Conservation (phyloP, 768 basidiomycete species). For the Tubosaeta sp. region DNA sequence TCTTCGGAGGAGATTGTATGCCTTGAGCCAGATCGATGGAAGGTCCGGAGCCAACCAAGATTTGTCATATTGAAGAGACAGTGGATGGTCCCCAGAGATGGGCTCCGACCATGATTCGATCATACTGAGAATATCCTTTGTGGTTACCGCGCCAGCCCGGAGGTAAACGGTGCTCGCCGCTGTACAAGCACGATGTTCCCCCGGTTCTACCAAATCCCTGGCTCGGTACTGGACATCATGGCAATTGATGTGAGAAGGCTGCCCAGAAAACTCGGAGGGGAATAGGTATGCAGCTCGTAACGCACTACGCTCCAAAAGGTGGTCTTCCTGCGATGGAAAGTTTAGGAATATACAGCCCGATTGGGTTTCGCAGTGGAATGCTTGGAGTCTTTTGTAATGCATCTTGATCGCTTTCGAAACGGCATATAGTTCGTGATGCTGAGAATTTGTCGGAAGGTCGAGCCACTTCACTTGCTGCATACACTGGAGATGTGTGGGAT, state of each 20-base stretch:
- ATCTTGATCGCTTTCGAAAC: constrained; percentile 25
- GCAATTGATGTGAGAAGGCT: not conserved
- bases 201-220: constrained; percentile 4
- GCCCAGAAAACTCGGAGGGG: constrained; percentile 2
- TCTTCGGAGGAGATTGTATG: constrained; percentile 23
- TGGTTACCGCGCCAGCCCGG: not conserved
- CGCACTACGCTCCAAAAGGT: constrained; percentile 15
- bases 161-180: constrained; percentile 4
- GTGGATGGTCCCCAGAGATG: not conserved
- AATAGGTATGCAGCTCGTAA: not conserved
- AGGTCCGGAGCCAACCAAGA: constrained; percentile 24
- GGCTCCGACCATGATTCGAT: constrained; percentile 6
- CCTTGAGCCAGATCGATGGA: constrained; percentile 20
- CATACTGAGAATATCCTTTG: constrained; percentile 2
- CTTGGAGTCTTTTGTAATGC: constrained; percentile 15
- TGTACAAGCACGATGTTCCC: constrained; percentile 9
- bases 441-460: constrained; percentile 20
- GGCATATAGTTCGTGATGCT: constrained; percentile 27
- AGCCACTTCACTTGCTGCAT: constrained; percentile 40
- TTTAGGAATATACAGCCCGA: not conserved
- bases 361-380: constrained; percentile 6
- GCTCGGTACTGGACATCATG: constrained; percentile 5
- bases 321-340: constrained; percentile 3
- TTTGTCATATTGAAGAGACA: constrained; percentile 16
- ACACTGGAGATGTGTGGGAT: constrained; percentile 32